A percentile compares a stretch with the other conserved stretches of the same genome.
These are phyloP conservation scores for Daedalea quercina DNA, from an alignment of 768 basidiomycete genomes.

Conservation along the genomic window DNA sequence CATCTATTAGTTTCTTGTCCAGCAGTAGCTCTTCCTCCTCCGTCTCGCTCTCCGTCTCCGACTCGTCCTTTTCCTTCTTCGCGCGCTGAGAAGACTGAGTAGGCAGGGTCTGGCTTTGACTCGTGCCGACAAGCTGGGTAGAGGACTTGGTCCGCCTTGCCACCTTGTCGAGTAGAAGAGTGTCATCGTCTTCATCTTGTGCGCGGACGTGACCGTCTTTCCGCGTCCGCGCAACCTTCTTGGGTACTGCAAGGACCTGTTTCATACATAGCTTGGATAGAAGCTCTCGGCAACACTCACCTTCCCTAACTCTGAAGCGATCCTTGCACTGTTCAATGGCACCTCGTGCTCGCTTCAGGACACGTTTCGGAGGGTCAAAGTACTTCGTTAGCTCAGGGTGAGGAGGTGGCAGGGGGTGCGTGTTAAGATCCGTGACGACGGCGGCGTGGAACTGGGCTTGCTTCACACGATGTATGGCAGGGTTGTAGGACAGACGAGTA, in stretches of 20 bases:
- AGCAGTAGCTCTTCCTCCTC: slow-evolving; percentile 30
- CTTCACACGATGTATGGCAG: slow-evolving; percentile 84
- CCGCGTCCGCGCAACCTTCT: slow-evolving; percentile 46
- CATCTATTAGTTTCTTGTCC: slow-evolving; percentile 34
- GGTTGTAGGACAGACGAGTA: slow-evolving; percentile 73
- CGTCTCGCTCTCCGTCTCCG: slow-evolving; percentile 47
- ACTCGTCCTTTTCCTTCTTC: slow-evolving; percentile 21
- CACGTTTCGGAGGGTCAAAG: slow-evolving; percentile 67
- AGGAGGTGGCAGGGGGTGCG: slow-evolving; percentile 75
- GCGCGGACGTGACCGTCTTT: slow-evolving; percentile 62
- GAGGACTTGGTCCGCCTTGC: slow-evolving; percentile 9
- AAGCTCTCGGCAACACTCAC: slow-evolving; percentile 28
- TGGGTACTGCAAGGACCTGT: slow-evolving; percentile 41
- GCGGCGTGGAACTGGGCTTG: slow-evolving; percentile 91
- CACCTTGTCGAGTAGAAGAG: slow-evolving; percentile 51
- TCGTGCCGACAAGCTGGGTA: slow-evolving; percentile 16
- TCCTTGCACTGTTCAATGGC: slow-evolving; percentile 56
- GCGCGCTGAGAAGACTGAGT: slow-evolving; percentile 7
- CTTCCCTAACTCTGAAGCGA: slow-evolving; percentile 73
- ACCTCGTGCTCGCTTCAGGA: slow-evolving; percentile 52
- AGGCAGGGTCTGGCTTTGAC: slow-evolving; percentile 17
- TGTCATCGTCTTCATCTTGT: slow-evolving; percentile 51
- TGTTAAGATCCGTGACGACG: slow-evolving; percentile 63
- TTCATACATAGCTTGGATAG: neutral
- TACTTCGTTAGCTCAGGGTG: slow-evolving; percentile 83